Evolutionary conservation across 495 filamentous ascomycete genomes (phyloP).

Genomic region (Neurospora tetraspora): DNA sequence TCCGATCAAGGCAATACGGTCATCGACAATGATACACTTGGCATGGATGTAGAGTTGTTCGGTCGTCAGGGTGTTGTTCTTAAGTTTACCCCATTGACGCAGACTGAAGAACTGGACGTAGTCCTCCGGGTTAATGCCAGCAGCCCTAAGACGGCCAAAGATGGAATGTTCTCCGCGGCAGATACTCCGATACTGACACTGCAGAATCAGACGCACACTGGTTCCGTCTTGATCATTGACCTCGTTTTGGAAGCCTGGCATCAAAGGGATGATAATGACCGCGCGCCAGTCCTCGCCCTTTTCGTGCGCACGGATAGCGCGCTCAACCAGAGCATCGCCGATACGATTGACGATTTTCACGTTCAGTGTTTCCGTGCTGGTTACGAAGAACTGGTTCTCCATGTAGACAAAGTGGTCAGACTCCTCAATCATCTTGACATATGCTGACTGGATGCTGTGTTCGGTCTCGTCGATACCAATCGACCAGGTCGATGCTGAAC

Average conservation of each 20-base stretch:
- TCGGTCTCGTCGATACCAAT: conserved; percentile 80
- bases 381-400: conserved; percentile 99
- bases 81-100: conserved; percentile 87
- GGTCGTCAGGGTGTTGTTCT: conserved; percentile 71
- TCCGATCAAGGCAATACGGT: conserved; percentile 86
- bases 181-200: conserved; percentile 95
- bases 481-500: conserved; percentile 85
- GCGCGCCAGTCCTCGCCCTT: conserved; percentile 88
- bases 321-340: conserved; percentile 88
- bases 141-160: conserved; percentile 70
- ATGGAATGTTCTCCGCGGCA: conserved; percentile 90
- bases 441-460: conserved; percentile 91
- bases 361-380: conserved; percentile 78
- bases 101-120: conserved; percentile 95
- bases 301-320: conserved; percentile 73
- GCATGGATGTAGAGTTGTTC: conserved; percentile 98
- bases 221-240: conserved; percentile 90
- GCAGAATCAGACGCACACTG: conserved; percentile 91
- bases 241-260: conserved; percentile 97
- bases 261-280: conserved; percentile 88
- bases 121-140: conserved; percentile 89
- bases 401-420: conserved; percentile 98
- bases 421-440: conserved; percentile 85
- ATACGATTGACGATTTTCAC: conserved; percentile 86
- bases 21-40: conserved; percentile 95